phyloP scores from a whole-genome alignment of 208 protist genomes.

The Kentomonas sorsogonicus region DNA sequence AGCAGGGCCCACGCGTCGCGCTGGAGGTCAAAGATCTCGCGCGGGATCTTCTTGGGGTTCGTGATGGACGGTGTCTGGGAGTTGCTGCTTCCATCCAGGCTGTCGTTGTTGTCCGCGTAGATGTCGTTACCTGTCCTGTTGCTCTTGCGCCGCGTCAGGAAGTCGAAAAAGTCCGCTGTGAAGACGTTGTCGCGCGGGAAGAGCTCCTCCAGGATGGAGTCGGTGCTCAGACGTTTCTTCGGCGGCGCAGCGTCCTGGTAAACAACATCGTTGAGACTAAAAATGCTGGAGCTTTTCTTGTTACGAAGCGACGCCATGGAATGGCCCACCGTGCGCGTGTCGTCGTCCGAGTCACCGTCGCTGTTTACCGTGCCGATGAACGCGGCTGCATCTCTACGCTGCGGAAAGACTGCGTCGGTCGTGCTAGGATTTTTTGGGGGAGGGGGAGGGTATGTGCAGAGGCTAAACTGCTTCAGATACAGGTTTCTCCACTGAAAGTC shows the following conservation, averaged over 20 bases:
- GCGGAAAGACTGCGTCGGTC: constrained; percentile 23
- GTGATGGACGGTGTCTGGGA: not conserved
- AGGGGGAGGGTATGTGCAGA: constrained; percentile 70
- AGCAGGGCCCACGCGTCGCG: constrained; percentile 77
- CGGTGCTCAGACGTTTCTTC: no score
- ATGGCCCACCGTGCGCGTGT: no score
- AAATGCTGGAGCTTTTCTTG: no score
- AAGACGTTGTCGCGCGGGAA: constrained; percentile 6
- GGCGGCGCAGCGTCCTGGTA: no score
- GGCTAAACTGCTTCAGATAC: constrained; percentile 63
- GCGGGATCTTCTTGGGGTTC: constrained; percentile 37
- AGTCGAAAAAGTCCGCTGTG: no score
- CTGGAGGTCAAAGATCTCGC: constrained; percentile 48
- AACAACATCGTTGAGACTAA: no score
- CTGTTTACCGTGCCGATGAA: constrained; percentile 8
- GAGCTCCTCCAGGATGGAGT: not conserved
- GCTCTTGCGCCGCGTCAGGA: no score
- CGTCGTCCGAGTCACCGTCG: constrained; percentile 10
- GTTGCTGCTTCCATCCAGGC: not conserved
- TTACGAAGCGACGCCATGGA: no score
- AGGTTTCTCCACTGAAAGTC: constrained; percentile 85
- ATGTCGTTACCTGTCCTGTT: not conserved
- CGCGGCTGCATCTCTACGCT: constrained; percentile 19
- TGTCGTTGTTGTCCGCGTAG: not conserved
- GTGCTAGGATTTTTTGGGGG: constrained; percentile 56